A percentile compares a stretch with the other conserved stretches of the same genome.
These are phyloP conservation scores for Neofusicoccum sp. DNA, from an alignment of 2,329 filamentous ascomycete genomes.

Conservation along the genomic window DNA sequence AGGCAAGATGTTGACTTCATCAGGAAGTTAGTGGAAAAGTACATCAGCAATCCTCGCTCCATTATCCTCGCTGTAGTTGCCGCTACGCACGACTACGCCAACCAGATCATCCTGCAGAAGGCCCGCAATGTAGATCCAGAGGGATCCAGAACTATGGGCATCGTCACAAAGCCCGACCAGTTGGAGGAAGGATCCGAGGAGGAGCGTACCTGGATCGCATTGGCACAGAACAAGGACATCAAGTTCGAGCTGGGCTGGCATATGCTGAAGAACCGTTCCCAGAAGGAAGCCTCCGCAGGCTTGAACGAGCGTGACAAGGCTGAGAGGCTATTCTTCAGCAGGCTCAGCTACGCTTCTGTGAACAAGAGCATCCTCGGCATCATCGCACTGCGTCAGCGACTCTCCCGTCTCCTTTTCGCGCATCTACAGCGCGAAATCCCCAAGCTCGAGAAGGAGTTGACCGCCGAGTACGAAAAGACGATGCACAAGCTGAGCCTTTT, in stretches of 20 bases:
- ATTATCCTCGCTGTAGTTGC: conserved; percentile 35
- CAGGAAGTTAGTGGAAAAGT: conserved; percentile 47
- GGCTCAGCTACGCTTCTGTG: neutral
- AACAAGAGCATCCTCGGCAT: conserved; percentile 46
- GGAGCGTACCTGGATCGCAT: conserved; percentile 44
- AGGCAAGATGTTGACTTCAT: conserved; percentile 38
- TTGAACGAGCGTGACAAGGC: conserved; percentile 17
- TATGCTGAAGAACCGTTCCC: conserved; percentile 52
- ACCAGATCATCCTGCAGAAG: conserved; percentile 49
- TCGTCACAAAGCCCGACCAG: conserved; percentile 43
- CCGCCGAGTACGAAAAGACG: conserved; percentile 24
- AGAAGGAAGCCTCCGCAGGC: conserved; percentile 31
- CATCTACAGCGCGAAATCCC: conserved; percentile 43
- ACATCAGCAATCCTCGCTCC: conserved; percentile 50
- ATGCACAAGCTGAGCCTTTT: neutral
- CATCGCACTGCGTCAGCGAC: conserved; percentile 48
- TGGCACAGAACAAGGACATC: conserved; percentile 45
- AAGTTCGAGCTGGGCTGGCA: conserved; percentile 56
- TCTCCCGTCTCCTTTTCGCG: conserved; percentile 54
- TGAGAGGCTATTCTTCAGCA: neutral
- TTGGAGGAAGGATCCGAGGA: conserved; percentile 41
- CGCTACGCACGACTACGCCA: conserved; percentile 45
- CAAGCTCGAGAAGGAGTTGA: conserved; percentile 35
- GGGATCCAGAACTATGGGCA: conserved; percentile 39
- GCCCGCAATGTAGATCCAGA: conserved; percentile 38